phyloP scores from a whole-genome alignment of 176 grass and related monocot species.

The Puccinellia tenuiflora region DNA sequence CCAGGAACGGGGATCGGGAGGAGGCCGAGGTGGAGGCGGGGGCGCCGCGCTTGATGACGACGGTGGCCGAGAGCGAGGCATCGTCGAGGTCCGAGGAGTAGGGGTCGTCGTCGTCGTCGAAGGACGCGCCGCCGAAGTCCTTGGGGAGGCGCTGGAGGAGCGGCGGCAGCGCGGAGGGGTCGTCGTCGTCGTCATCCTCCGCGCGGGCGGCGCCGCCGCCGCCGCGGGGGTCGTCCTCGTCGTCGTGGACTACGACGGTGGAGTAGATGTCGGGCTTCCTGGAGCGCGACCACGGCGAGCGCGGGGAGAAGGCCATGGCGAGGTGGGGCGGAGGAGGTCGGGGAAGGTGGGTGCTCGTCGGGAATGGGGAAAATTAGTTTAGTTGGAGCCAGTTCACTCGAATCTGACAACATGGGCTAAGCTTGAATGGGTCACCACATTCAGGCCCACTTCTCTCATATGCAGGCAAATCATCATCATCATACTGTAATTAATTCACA shows the following conservation, averaged over 20 bases:
- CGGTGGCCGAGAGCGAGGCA: constrained; percentile 44
- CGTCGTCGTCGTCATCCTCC: constrained; percentile 54
- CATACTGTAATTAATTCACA: not conserved
- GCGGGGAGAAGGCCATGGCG: constrained; percentile 78
- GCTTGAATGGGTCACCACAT: constrained; percentile 7
- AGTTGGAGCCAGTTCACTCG: constrained; percentile 45
- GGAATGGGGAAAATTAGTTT: constrained; percentile 31
- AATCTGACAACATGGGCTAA: constrained; percentile 18
- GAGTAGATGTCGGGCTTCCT: constrained; percentile 73
- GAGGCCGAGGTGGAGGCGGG: constrained; percentile 28
- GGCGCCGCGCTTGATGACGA: constrained; percentile 57
- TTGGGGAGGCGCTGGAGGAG: constrained; percentile 98
- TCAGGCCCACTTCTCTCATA: not conserved
- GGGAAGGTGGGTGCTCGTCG: constrained; percentile 41
- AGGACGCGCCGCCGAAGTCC: constrained; percentile 88
- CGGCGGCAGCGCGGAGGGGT: constrained; percentile 85
- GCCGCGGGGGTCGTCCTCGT: constrained; percentile 18
- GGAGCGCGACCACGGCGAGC: constrained; percentile 57
- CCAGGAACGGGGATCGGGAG: constrained; percentile 60
- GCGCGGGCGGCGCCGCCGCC: not conserved
- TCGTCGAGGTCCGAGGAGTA: constrained; percentile 50
- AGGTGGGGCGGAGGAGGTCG: constrained; percentile 23
- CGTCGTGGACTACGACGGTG: constrained; percentile 71
- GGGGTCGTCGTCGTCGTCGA: constrained; percentile 76
- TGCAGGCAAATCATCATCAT: not conserved